These are phyloP conservation scores for Leishmania tropica DNA, from an alignment of 208 protist species.

Conservation along the genomic window DNA sequence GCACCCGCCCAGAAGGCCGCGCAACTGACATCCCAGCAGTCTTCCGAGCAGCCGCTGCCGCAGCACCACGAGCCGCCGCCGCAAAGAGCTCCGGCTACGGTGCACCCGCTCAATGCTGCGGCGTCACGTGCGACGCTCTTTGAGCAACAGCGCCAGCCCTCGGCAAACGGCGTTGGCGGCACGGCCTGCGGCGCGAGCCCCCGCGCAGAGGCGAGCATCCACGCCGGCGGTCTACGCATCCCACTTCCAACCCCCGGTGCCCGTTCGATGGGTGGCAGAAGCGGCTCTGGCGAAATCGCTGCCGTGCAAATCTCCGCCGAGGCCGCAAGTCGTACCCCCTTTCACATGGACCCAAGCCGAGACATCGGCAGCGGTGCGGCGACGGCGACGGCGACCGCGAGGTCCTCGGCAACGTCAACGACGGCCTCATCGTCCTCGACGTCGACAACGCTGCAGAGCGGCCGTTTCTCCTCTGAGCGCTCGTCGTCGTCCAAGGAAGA, in stretches of 20 bases:
- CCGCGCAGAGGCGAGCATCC: not conserved
- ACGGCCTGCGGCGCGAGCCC: not conserved
- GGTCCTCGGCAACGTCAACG: not conserved
- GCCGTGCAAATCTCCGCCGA: not conserved
- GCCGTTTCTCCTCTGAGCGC: not conserved
- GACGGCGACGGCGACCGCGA: not conserved
- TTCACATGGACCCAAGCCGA: conserved; percentile 1
- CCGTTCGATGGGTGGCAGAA: not conserved
- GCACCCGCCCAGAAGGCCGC: not conserved
- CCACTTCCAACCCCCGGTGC: not conserved
- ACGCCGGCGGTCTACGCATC: not conserved
- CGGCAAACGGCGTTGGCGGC: not conserved
- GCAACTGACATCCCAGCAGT: not conserved
- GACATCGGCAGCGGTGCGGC: not conserved
- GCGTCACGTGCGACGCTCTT: conserved; percentile 9
- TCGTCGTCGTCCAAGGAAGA: conserved; percentile 11
- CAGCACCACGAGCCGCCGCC: not conserved
- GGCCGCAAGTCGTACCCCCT: not conserved
- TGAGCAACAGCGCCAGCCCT: conserved; percentile 11
- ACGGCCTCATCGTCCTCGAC: not conserved
- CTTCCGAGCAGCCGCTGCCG: not conserved
- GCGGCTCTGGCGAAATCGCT: not conserved
- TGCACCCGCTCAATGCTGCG: not conserved
- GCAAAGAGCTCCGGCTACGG: not conserved
- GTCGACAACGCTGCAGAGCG: conserved; percentile 1